Evolutionary conservation across 306 rosid genomes (phyloP).

Genomic region (Lathyrus oleraceus): DNA sequence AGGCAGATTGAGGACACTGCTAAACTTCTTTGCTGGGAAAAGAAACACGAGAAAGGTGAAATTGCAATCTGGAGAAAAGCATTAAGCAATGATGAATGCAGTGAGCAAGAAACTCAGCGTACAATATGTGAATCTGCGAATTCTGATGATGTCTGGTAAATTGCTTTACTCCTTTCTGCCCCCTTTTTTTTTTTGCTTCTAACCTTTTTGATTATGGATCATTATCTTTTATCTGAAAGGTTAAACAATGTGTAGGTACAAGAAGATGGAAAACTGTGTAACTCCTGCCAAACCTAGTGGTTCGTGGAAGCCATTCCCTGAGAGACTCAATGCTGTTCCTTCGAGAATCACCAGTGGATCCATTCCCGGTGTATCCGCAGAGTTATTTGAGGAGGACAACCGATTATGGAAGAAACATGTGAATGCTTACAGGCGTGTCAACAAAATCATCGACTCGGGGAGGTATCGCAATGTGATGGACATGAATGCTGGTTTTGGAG

Average conservation of each 20-base stretch:
- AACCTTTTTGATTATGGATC: no score
- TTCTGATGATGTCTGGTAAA: constrained; percentile 65
- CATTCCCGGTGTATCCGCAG: constrained; percentile 51
- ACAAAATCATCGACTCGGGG: constrained; percentile 62
- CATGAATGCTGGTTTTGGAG: constrained; percentile 90
- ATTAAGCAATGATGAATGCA: constrained; percentile 42
- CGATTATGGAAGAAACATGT: constrained; percentile 77
- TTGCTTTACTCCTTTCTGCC: constrained; percentile 25
- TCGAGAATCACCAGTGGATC: constrained; percentile 61
- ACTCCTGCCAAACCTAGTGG: constrained; percentile 47
- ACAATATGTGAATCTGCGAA: constrained; percentile 46
- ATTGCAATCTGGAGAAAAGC: constrained; percentile 74
- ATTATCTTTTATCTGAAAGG: constrained; percentile 30
- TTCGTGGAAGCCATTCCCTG: constrained; percentile 69
- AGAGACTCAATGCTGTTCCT: constrained; percentile 65
- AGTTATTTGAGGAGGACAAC: constrained; percentile 54
- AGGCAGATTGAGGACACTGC: constrained; percentile 71
- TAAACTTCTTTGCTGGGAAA: constrained; percentile 82
- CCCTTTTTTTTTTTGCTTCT: background rate
- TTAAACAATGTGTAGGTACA: constrained; percentile 55
- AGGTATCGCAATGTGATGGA: constrained; percentile 79
- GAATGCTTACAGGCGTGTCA: constrained; percentile 69
- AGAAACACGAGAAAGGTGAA: constrained; percentile 83
- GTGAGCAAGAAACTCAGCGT: constrained; percentile 46
- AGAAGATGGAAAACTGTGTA: constrained; percentile 67